These are phyloP conservation scores for Melastoma candidum DNA, from an alignment of 441 rosid species.

Conservation along the genomic window DNA sequence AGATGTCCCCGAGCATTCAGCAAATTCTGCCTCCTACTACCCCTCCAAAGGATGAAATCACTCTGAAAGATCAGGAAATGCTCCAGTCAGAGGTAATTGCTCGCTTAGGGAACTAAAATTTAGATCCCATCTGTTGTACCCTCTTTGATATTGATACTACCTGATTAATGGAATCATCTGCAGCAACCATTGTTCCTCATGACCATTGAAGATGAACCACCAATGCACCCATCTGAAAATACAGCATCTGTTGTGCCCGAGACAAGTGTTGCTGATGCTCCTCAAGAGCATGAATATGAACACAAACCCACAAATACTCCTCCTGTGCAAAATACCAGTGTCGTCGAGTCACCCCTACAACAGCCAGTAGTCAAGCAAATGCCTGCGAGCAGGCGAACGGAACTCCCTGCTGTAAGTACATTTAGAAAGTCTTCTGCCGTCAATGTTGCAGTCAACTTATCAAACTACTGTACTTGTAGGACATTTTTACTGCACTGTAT, in stretches of 20 bases:
- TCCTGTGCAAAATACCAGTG: conserved; percentile 21
- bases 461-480: conserved; percentile 28
- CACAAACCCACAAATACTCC: conserved; percentile 9
- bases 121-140: too few relatives aligned
- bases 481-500: conserved; percentile 54
- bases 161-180: too few relatives aligned
- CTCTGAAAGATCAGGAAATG: background rate
- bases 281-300: background rate
- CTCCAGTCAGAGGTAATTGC: background rate
- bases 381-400: conserved; percentile 30
- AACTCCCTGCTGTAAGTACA: conserved; percentile 56
- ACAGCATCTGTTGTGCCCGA: conserved; percentile 21
- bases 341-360: too few relatives aligned
- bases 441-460: conserved; percentile 3
- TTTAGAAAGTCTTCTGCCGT: background rate
- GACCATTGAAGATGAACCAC: too few relatives aligned
- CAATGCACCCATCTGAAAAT: background rate
- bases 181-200: too few relatives aligned
- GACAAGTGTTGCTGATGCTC: conserved; percentile 18
- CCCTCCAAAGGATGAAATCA: conserved; percentile 12
- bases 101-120: background rate
- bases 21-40: conserved; percentile 19
- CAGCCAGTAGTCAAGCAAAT: too few relatives aligned
- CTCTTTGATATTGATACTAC: too few relatives aligned
- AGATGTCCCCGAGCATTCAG: conserved; percentile 21